Evolutionary conservation across 306 rosid genomes (phyloP).

Genomic region (Myrica gale): DNA sequence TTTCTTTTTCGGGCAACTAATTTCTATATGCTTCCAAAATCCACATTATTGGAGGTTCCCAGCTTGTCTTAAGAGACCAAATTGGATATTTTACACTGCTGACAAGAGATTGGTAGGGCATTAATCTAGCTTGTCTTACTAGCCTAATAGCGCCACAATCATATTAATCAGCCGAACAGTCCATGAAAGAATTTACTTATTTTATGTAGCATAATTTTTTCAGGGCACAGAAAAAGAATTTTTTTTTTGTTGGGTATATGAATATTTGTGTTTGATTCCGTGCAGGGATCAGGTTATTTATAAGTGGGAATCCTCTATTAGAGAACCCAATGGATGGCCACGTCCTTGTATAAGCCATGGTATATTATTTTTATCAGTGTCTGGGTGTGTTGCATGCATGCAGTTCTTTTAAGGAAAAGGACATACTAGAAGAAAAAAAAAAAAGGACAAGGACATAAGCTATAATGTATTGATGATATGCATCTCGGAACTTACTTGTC

Average conservation of each 20-base stretch:
- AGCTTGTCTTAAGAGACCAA: background rate
- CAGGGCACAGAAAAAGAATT: no score
- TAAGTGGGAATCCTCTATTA: background rate
- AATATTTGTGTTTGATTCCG: background rate
- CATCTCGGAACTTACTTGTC: constrained; percentile 58
- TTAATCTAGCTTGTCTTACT: background rate
- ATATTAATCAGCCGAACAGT: background rate
- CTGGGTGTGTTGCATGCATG: constrained; percentile 27
- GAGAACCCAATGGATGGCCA: background rate
- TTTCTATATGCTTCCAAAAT: background rate
- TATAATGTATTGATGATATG: background rate
- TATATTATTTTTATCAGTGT: background rate
- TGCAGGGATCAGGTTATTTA: background rate
- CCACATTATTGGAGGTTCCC: background rate
- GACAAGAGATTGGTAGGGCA: background rate
- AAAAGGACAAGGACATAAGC: background rate
- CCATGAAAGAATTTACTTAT: background rate
- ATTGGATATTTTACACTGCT: no score
- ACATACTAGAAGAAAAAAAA: background rate
- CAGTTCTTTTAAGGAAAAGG: background rate
- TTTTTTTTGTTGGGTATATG: no score
- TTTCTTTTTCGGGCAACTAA: no score
- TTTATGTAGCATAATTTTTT: no score
- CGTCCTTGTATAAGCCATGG: constrained; percentile 22
- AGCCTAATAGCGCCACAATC: background rate